phyloP scores from a whole-genome alignment of 2,329 filamentous ascomycete species.

The Onygena corvina region DNA sequence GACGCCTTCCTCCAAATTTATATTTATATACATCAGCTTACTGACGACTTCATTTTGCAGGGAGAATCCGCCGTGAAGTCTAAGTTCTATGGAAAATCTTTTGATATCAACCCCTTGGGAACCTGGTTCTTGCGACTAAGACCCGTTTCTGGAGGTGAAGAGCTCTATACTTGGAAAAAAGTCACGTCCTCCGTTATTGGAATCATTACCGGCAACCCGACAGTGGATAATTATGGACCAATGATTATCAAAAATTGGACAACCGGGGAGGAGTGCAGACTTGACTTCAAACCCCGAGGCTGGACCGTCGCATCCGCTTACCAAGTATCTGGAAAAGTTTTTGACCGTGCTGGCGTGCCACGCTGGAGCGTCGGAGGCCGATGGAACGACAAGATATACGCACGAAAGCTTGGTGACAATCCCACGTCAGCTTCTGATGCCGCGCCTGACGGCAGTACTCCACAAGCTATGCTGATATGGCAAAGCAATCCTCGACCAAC shows the following conservation, averaged over 20 bases:
- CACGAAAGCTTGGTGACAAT: constrained; percentile 55
- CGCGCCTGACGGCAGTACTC: constrained; percentile 48
- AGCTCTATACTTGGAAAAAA: constrained; percentile 98
- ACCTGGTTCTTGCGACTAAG: constrained; percentile 91
- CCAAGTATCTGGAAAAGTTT: constrained; percentile 73
- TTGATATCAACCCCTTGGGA: constrained; percentile 89
- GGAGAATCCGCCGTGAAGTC: constrained; percentile 91
- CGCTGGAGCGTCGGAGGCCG: constrained; percentile 82
- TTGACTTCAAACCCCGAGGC: constrained; percentile 90
- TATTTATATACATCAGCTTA: neutral
- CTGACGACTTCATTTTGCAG: constrained; percentile 26
- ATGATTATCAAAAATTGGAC: constrained; percentile 98
- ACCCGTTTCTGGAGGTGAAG: constrained; percentile 61
- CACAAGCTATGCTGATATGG: constrained; percentile 82
- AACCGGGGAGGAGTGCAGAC: constrained; percentile 74
- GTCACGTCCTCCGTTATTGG: constrained; percentile 95
- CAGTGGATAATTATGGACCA: constrained; percentile 91
- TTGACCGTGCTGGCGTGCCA: constrained; percentile 66
- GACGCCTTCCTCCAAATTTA: neutral
- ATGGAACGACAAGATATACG: constrained; percentile 97
- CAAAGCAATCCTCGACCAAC: constrained; percentile 68
- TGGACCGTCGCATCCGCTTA: constrained; percentile 93
- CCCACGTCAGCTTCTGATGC: constrained; percentile 60
- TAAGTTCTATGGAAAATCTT: constrained; percentile 95
- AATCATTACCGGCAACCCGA: constrained; percentile 92